phyloP scores from a whole-genome alignment of 202 grass and related monocot genomes.

The Eragrostis tef region DNA sequence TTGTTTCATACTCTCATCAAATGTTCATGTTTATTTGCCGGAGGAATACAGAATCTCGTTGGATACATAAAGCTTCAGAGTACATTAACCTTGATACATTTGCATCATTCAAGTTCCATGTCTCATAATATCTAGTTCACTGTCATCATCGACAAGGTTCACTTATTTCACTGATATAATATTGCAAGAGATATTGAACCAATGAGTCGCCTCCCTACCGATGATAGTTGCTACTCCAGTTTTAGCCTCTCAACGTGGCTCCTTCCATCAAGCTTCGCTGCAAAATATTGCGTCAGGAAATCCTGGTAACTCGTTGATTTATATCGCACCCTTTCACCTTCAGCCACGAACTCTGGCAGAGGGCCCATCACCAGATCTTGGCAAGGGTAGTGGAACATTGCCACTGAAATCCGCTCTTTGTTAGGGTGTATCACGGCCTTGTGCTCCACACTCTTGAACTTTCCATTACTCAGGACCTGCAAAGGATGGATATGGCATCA shows the following conservation, averaged over 20 bases:
- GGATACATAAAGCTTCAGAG: too few relatives aligned
- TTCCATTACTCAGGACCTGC: constrained; percentile 48
- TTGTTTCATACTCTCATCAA: too few relatives aligned
- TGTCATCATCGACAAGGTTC: too few relatives aligned
- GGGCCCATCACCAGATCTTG: constrained; percentile 25
- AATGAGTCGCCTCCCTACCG: not conserved
- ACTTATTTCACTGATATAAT: too few relatives aligned
- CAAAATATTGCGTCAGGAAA: constrained; percentile 29
- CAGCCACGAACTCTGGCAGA: constrained; percentile 37
- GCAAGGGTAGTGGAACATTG: constrained; percentile 26
- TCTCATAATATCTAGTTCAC: too few relatives aligned
- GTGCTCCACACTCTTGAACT: constrained; percentile 49
- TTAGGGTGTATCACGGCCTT: constrained; percentile 40
- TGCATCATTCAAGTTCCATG: too few relatives aligned
- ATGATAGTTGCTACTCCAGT: not conserved
- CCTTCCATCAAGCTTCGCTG: constrained; percentile 31
- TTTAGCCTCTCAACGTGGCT: constrained; percentile 25
- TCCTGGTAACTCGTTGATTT: constrained; percentile 4
- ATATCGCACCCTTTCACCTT: constrained; percentile 15
- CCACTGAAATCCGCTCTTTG: constrained; percentile 28
- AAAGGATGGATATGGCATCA: not conserved
- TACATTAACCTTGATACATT: too few relatives aligned
- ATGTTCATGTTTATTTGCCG: too few relatives aligned
- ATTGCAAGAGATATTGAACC: too few relatives aligned
- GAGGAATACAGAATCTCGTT: too few relatives aligned